phyloP scores from a whole-genome alignment of 371 early-diverging fungal genomes.

The Paraphysoderma sedebokerense region DNA sequence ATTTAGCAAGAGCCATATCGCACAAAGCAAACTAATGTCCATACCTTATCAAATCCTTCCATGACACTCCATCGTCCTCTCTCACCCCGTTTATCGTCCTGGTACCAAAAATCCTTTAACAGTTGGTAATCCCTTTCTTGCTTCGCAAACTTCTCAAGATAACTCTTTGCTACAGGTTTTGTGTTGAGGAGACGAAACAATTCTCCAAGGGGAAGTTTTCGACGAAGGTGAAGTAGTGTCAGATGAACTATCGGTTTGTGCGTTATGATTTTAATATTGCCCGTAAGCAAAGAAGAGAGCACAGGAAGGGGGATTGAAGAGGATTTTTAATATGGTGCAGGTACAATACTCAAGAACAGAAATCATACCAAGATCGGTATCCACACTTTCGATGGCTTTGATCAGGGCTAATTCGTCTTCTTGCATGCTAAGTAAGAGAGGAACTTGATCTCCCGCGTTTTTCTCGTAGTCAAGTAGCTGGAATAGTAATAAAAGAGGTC shows the following conservation, averaged over 20 bases:
- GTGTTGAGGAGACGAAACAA: conserved; percentile 73
- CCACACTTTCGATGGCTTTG: conserved; percentile 85
- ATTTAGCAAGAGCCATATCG: too few species aligned
- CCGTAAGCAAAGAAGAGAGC: background rate
- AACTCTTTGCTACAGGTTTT: conserved; percentile 57
- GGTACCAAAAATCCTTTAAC: conserved; percentile 82
- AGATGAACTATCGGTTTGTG: conserved; percentile 48
- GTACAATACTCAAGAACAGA: background rate
- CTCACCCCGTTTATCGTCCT: conserved; percentile 69
- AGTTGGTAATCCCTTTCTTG: conserved; percentile 46
- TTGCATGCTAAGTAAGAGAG: conserved; percentile 79
- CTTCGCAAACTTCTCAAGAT: conserved; percentile 47
- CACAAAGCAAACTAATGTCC: too few species aligned
- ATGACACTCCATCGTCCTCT: conserved; percentile 43
- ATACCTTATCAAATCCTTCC: conserved; percentile 46
- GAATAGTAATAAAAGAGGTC: too few species aligned
- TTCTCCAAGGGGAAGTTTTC: conserved; percentile 62
- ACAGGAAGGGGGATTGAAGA: background rate
- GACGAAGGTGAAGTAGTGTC: conserved; percentile 70
- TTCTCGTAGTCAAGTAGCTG: conserved; percentile 81
- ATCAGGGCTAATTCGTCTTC: conserved; percentile 70
- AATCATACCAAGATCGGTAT: conserved; percentile 67
- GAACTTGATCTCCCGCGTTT: conserved; percentile 84
- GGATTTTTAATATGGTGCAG: background rate
- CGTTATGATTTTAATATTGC: background rate